phyloP scores from a whole-genome alignment of 345 rosid species.

The Bretschneidera sinensis region DNA sequence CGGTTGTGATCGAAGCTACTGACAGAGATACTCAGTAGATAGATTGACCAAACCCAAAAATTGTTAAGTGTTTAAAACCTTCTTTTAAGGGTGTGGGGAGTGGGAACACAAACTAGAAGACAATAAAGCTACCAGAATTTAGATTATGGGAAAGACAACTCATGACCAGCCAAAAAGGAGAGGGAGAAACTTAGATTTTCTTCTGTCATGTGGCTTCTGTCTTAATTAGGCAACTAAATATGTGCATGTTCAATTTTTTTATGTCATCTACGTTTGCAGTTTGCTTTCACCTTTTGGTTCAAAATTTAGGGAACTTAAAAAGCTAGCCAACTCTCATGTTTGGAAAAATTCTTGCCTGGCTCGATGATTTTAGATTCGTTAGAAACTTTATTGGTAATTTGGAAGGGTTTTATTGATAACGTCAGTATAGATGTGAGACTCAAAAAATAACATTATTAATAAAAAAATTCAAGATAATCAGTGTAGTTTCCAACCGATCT shows the following conservation, averaged over 20 bases:
- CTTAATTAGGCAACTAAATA: slow-evolving; percentile 16
- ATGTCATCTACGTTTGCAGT: not conserved
- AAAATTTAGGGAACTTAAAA: slow-evolving; percentile 20
- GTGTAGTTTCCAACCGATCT: no score
- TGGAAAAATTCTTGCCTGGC: no score
- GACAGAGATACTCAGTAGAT: slow-evolving; percentile 40
- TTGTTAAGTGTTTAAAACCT: slow-evolving; percentile 21
- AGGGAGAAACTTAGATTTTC: slow-evolving; percentile 26
- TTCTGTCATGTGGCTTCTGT: slow-evolving; percentile 36
- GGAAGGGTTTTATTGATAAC: no score
- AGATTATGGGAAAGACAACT: slow-evolving; percentile 35
- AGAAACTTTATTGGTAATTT: not conserved
- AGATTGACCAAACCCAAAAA: slow-evolving; percentile 37
- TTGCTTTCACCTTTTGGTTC: slow-evolving; percentile 1
- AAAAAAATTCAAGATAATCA: slow-evolving; percentile 10
- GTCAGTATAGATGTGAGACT: no score
- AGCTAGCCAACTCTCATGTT: not conserved
- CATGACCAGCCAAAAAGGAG: slow-evolving; percentile 39
- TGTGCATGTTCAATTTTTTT: not conserved
- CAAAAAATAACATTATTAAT: no score
- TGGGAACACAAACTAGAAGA: slow-evolving; percentile 48
- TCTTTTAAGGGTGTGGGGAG: slow-evolving; percentile 53
- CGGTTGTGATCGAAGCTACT: slow-evolving; percentile 40
- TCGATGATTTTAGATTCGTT: no score
- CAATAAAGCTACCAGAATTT: slow-evolving; percentile 45